Conservation (phyloP, 1,139 yeast genomes). For the Candida buenavistaensis region DNA sequence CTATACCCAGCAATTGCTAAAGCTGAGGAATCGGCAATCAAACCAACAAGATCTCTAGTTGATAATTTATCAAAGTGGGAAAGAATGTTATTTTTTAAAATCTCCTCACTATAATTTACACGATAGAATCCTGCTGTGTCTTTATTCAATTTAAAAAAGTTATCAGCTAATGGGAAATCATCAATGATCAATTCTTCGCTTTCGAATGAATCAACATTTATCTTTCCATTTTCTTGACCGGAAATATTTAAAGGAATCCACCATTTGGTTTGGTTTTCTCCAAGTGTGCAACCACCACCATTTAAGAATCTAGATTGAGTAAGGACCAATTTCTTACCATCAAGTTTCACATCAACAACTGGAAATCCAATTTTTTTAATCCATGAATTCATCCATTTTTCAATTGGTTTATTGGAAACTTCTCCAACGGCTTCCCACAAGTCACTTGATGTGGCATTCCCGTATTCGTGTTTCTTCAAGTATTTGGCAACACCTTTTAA, state of each 20-base stretch:
- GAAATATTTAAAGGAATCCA: constrained; percentile 67
- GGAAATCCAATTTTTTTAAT: constrained; percentile 84
- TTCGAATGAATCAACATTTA: constrained; percentile 22
- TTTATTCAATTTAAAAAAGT: constrained; percentile 60
- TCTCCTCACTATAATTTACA: constrained; percentile 56
- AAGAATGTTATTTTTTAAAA: constrained; percentile 46
- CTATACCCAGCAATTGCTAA: constrained; percentile 62
- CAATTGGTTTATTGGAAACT: constrained; percentile 74
- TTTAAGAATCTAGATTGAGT: constrained; percentile 75
- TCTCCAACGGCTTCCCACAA: constrained; percentile 76
- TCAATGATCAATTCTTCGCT: constrained; percentile 22
- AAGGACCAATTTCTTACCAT: constrained; percentile 45
- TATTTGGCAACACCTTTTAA: constrained; percentile 72
- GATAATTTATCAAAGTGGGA: constrained; percentile 54
- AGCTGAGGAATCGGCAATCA: constrained; percentile 30
- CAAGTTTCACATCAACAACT: constrained; percentile 55
- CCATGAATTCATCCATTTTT: constrained; percentile 76
- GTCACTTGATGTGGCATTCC: constrained; percentile 77
- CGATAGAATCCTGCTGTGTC: constrained; percentile 67
- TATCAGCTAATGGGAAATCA: constrained; percentile 21
- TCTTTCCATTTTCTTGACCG: constrained; percentile 20
- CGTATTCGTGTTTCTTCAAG: constrained; percentile 67
- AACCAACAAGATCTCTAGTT: constrained; percentile 56
- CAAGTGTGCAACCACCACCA: constrained; percentile 75
- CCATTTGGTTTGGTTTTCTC: constrained; percentile 72